These are phyloP conservation scores for Coniochaeta prunicola DNA, from an alignment of 2,329 filamentous ascomycete species.

Conservation along the genomic window DNA sequence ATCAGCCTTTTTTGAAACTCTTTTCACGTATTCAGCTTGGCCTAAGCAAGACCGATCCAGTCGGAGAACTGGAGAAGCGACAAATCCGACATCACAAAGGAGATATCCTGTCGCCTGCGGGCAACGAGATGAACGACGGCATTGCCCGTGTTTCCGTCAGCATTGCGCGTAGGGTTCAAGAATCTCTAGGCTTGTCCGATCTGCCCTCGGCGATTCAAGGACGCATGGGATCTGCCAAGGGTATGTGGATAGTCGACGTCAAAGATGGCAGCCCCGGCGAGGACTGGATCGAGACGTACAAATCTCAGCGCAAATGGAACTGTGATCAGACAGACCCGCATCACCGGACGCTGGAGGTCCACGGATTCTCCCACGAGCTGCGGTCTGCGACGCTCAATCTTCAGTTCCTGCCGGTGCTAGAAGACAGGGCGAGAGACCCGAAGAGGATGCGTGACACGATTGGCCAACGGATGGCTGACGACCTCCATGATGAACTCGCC, in stretches of 20 bases:
- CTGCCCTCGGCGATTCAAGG: constrained; percentile 61
- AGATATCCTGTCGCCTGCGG: constrained; percentile 31
- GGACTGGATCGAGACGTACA: constrained; percentile 60
- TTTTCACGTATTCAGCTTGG: constrained; percentile 51
- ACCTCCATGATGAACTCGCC: constrained; percentile 44
- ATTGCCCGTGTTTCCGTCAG: constrained; percentile 57
- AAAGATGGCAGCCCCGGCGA: constrained; percentile 31
- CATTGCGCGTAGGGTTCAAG: constrained; percentile 46
- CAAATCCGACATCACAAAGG: constrained; percentile 34
- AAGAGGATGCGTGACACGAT: constrained; percentile 39
- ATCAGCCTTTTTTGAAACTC: constrained; percentile 44
- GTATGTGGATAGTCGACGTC: constrained; percentile 62
- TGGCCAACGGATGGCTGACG: constrained; percentile 36
- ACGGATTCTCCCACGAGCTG: constrained; percentile 37
- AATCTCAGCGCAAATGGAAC: constrained; percentile 63
- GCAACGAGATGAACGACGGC: constrained; percentile 57
- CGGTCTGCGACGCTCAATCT: constrained; percentile 52
- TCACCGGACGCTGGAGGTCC: constrained; percentile 60
- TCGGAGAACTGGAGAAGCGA: constrained; percentile 32
- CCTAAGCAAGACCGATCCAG: constrained; percentile 42
- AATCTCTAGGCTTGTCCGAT: constrained; percentile 40
- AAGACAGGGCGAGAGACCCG: constrained; percentile 46
- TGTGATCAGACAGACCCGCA: constrained; percentile 37
- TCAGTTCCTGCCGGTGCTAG: constrained; percentile 62
- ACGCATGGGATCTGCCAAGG: constrained; percentile 66